Evolutionary conservation across 352 stramenopile genomes (phyloP).

Genomic region (Phytophthora lateralis): DNA sequence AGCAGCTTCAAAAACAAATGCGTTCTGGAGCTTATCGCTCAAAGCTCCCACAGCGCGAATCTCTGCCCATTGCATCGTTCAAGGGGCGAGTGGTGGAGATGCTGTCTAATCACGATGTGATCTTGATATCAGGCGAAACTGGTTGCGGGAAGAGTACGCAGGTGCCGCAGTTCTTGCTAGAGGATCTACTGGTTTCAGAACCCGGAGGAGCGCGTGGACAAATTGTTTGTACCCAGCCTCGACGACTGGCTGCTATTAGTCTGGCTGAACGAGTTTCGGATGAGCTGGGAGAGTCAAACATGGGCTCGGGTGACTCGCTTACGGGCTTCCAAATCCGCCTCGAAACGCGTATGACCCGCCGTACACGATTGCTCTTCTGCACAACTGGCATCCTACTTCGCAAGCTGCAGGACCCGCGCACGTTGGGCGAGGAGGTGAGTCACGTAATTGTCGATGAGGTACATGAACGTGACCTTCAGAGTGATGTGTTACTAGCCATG

Average conservation of each 20-base stretch:
- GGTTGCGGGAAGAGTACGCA: conserved; percentile 96
- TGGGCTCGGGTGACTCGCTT: conserved; percentile 64
- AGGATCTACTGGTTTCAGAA: conserved; percentile 81
- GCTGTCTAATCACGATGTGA: conserved; percentile 84
- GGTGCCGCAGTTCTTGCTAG: conserved; percentile 96
- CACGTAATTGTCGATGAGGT: conserved; percentile 99
- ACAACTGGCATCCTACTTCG: conserved; percentile 96
- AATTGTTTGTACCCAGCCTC: conserved; percentile 97
- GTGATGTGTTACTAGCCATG: conserved; percentile 92
- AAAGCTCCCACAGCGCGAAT: conserved; percentile 49
- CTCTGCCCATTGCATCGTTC: conserved; percentile 83
- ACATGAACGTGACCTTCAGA: conserved; percentile 95
- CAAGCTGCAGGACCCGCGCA: conserved; percentile 85
- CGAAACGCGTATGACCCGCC: conserved; percentile 82
- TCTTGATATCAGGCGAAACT: conserved; percentile 96
- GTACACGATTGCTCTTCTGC: conserved; percentile 94
- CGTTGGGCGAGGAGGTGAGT: conserved; percentile 86
- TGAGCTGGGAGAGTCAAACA: conserved; percentile 88
- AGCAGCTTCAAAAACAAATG: conserved; percentile 44
- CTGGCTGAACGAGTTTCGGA: conserved; percentile 93
- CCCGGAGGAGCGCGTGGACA: conserved; percentile 79
- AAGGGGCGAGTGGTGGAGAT: conserved; percentile 81
- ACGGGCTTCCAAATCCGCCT: conserved; percentile 95
- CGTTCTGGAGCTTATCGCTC: conserved; percentile 42
- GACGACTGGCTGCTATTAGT: conserved; percentile 95